Percentiles rank a stretch among this genome's conserved stretches.
Conservation (phyloP, 495 filamentous ascomycete genomes). For the Aspergillus coremiiformis region DNA sequence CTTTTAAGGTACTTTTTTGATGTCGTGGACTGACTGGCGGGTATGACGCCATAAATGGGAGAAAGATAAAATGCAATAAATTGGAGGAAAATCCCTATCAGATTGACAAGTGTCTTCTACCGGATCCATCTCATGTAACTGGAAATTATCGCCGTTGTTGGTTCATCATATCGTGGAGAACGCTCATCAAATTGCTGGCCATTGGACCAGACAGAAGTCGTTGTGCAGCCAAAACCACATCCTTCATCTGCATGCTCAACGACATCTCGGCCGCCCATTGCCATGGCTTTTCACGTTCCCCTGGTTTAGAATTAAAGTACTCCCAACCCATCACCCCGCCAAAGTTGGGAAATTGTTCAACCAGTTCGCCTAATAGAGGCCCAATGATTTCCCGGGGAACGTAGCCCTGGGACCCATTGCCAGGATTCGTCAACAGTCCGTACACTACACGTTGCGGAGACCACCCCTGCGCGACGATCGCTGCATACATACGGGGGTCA, state of each 20-base stretch:
- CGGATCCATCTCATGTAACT: no score
- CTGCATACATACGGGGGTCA: conserved; percentile 53
- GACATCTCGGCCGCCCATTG: conserved; percentile 59
- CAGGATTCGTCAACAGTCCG: conserved; percentile 64
- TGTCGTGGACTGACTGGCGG: no score
- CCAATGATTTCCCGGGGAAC: conserved; percentile 44
- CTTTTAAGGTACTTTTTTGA: no score
- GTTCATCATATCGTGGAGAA: conserved; percentile 30
- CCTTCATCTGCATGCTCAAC: conserved; percentile 42
- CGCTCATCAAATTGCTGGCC: conserved; percentile 23
- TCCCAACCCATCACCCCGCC: conserved; percentile 87
- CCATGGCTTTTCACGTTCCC: conserved; percentile 54
- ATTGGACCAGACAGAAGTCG: conserved; percentile 25
- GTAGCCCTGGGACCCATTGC: conserved; percentile 55
- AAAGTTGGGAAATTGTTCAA: conserved; percentile 53
- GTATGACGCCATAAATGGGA: no score
- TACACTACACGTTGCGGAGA: conserved; percentile 58
- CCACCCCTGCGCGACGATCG: conserved; percentile 58
- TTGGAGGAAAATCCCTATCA: no score
- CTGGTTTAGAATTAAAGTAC: conserved; percentile 66
- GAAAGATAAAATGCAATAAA: no score
- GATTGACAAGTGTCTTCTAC: no score
- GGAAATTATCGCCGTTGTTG: conserved; percentile 14
- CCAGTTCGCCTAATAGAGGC: conserved; percentile 35
- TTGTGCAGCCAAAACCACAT: conserved; percentile 26